These are phyloP conservation scores for Aspergillus steynii DNA, from an alignment of 495 filamentous ascomycete genomes.

Conservation along the genomic window DNA sequence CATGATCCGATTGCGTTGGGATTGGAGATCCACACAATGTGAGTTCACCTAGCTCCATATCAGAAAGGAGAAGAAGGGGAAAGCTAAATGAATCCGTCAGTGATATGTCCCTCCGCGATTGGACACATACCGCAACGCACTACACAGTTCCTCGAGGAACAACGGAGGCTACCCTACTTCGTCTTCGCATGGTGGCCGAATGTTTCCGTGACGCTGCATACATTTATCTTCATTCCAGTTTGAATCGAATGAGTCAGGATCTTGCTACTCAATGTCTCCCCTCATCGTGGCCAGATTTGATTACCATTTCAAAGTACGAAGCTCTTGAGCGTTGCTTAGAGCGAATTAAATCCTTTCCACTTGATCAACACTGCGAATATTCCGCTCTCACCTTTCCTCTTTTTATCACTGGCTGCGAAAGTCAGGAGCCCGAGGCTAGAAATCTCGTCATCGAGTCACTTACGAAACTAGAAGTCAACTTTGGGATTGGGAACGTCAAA, in stretches of 20 bases:
- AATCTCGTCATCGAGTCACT: constrained; percentile 31
- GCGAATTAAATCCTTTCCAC: constrained; percentile 29
- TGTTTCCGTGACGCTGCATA: constrained; percentile 47
- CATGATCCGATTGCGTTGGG: constrained; percentile 29
- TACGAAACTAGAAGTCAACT: constrained; percentile 36
- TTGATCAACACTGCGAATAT: constrained; percentile 43
- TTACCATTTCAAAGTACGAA: constrained; percentile 31
- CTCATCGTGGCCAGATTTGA: constrained; percentile 12
- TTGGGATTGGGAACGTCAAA: constrained; percentile 45
- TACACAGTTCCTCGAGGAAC: constrained; percentile 39
- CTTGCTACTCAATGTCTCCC: background rate
- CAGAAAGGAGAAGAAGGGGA: background rate
- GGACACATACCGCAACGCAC: constrained; percentile 32
- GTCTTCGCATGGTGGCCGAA: constrained; percentile 46
- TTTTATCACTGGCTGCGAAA: constrained; percentile 44
- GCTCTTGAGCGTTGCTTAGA: constrained; percentile 34
- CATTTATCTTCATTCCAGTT: constrained; percentile 43
- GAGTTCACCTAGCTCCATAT: constrained; percentile 4
- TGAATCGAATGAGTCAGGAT: constrained; percentile 32
- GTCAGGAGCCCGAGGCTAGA: constrained; percentile 24
- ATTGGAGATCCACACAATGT: constrained; percentile 38
- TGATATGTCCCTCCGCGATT: constrained; percentile 38
- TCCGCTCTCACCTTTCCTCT: constrained; percentile 48
- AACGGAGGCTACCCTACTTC: constrained; percentile 29
- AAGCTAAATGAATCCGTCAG: constrained; percentile 17